Evolutionary conservation across 1,284 basidiomycete species (phyloP), one percentile per base, ranked within the genome.

Genomic region (Irpex sp.): DNA sequence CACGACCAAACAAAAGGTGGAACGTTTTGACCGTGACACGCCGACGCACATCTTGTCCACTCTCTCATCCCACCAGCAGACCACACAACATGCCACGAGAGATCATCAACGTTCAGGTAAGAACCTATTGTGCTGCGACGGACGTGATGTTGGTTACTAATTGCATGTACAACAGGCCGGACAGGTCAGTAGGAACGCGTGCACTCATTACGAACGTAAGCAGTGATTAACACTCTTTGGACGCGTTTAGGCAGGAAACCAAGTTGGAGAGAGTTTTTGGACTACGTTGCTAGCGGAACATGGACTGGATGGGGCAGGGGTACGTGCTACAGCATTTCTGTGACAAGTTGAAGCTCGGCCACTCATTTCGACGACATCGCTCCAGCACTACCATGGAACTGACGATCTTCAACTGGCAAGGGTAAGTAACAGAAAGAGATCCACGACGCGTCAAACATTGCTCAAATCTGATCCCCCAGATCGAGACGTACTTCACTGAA

Each of bases 201-300:
- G 54, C 6, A 33, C 53, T 9, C 19, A 8, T 11, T 55, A 9
- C 26, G 11, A 33, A 9, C 26, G 2, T 3, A 35, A 26, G 33
- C 26, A 13, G 53, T 11, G 11, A 35, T 31, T 55, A 9, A 35
- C 53, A 33, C 21, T 13, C 33, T 33, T 26, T 5, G 55, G 39
- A 56, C 33, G 62, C 56, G 57, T 46, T 21, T 63, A 90, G 85
- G 89, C 88, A 49, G 85, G 84, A 65, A 89, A 88, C 75, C 90
- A 95, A 79, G 83, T 91, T 47, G 90, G 90, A 59, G 90, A 90
- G 71, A 80, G 79, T 54, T 93, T 93, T 71, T 93, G 91, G 91
- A 79, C 84, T 65, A 86, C 87, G 82, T 80, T 93, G 57, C 79
- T 94, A n/a, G 85, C 85, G 9, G 91, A 94, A 76, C 91, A 94